Conservation (phyloP, 2,329 filamentous ascomycete genomes). For the Biscogniauxia mediterranea region DNA sequence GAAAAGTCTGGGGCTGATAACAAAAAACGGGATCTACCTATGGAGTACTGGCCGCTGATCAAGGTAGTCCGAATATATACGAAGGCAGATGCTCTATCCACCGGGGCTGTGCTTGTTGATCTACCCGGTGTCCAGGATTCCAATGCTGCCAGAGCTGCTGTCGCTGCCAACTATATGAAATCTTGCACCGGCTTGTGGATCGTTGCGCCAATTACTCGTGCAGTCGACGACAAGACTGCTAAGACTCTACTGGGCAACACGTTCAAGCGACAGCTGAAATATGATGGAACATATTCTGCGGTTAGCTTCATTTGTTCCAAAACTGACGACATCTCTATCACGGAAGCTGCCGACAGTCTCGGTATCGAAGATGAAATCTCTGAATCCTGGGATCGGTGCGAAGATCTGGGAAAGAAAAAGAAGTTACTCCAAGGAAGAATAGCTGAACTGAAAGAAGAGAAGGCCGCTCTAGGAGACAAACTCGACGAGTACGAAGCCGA, state of each 20-base stretch:
- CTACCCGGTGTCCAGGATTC: conserved; percentile 51
- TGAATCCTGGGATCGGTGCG: conserved; percentile 34
- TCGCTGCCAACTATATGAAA: conserved; percentile 55
- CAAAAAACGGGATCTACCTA: conserved; percentile 11
- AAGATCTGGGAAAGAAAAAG: conserved; percentile 20
- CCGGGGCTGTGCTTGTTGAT: conserved; percentile 37
- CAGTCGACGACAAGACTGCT: conserved; percentile 60
- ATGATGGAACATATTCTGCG: conserved; percentile 52
- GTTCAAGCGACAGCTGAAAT: conserved; percentile 59
- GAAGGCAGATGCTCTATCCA: conserved; percentile 34
- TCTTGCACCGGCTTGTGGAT: conserved; percentile 59
- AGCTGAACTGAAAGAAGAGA: conserved; percentile 32
- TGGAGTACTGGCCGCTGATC: conserved; percentile 40
- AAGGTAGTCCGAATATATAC: conserved; percentile 46
- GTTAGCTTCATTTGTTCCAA: conserved; percentile 50
- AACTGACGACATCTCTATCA: conserved; percentile 54
- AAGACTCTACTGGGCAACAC: conserved; percentile 54
- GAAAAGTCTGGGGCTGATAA: conserved; percentile 23
- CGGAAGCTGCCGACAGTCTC: conserved; percentile 37
- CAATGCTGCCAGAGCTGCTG: conserved; percentile 55
- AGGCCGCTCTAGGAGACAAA: conserved; percentile 14
- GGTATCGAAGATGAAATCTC: conserved; percentile 35
- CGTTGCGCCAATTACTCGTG: conserved; percentile 59
- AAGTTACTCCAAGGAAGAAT: conserved; percentile 13
- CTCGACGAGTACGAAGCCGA: conserved; percentile 46